Base-by-base conservation (phyloP, 257 asterid genomes). In the Cordia subcordata region DNA sequence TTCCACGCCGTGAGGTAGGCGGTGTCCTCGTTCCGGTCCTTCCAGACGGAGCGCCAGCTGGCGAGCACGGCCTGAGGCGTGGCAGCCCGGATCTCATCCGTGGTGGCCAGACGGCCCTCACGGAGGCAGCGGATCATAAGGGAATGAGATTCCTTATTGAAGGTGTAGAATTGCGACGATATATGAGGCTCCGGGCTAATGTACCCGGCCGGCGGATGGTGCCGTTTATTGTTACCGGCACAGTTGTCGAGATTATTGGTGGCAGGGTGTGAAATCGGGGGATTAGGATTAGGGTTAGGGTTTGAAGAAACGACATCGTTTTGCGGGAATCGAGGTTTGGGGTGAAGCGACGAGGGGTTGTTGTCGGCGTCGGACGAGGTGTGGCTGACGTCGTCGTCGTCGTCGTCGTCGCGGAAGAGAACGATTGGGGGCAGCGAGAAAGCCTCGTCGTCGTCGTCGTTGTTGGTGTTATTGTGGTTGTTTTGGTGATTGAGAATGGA, bases 31-130 rank as follows among this genome's bases (percentile, higher is more conserved):
- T 85, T 93, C 9, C 99, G 83, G 71, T 93, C 99, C 82, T 86
- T 93, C 97, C 99, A 89, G 32, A 93, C 99, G 13, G 87, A 68
- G 12, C 97, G 86, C 99, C 99, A 93, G 85, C 95, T 93, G 49
- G 85, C 13, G 10, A 89, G 97, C 38, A 93, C 90, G 0, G 95
- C 53, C 9, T 75, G 63, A 5, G 94, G 84, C 5, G 96, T 88
- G 42, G 85, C 95, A 3, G 78, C 74, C 1, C 92, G 96, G 69
- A 93, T 86, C 83, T 93, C 96, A 53, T 89, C 97, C 13, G 99
- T 85, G 12, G 87, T 77, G 11, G 97, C 94, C 1, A 75, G 59
- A 27, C 97, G 95, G 27, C 84, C 82, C 53, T 82, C 87, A 15
- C 82, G 75, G 39, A 93, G 72, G 72, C 95, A 84, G 11, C 60